Evolutionary conservation across 345 rosid species (phyloP).

Genomic region (Cardamine occulta): DNA sequence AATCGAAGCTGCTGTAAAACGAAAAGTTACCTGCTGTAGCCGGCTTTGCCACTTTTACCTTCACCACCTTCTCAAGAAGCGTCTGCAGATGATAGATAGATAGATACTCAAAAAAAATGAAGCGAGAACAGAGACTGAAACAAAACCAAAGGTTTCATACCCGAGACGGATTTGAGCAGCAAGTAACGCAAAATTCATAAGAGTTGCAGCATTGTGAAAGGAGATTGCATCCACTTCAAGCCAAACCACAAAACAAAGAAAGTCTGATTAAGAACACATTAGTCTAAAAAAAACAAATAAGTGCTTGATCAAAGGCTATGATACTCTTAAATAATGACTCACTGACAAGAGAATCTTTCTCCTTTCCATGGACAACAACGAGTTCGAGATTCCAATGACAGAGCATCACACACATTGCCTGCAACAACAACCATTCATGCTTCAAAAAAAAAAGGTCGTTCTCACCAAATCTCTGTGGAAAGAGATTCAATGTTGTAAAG

Average conservation of each 20-base stretch:
- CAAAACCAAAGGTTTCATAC: slow-evolving; percentile 46
- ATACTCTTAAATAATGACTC: slow-evolving; percentile 48
- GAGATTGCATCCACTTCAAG: slow-evolving; percentile 77
- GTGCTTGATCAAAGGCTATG: not conserved
- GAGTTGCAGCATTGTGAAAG: slow-evolving; percentile 82
- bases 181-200: slow-evolving; percentile 90
- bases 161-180: slow-evolving; percentile 78
- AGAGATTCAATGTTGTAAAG: slow-evolving; percentile 6
- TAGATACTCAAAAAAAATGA: slow-evolving; percentile 33
- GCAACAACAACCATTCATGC: slow-evolving; percentile 17
- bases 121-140: slow-evolving; percentile 24
- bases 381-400: slow-evolving; percentile 72
- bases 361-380: slow-evolving; percentile 84
- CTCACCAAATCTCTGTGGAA: not conserved
- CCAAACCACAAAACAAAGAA: slow-evolving; percentile 26
- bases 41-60: slow-evolving; percentile 81
- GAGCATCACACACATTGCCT: slow-evolving; percentile 89
- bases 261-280: slow-evolving; percentile 21
- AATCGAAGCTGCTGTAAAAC: not conserved
- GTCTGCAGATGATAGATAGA: slow-evolving; percentile 54
- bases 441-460: not conserved
- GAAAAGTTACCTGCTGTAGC: slow-evolving; percentile 69
- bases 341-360: slow-evolving; percentile 93
- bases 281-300: not conserved
- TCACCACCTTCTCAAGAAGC: slow-evolving; percentile 54